Percentiles rank a stretch among this genome's conserved stretches.
Evolutionary conservation across 768 basidiomycete species (phyloP).

Genomic region (Leccinum boreale): DNA sequence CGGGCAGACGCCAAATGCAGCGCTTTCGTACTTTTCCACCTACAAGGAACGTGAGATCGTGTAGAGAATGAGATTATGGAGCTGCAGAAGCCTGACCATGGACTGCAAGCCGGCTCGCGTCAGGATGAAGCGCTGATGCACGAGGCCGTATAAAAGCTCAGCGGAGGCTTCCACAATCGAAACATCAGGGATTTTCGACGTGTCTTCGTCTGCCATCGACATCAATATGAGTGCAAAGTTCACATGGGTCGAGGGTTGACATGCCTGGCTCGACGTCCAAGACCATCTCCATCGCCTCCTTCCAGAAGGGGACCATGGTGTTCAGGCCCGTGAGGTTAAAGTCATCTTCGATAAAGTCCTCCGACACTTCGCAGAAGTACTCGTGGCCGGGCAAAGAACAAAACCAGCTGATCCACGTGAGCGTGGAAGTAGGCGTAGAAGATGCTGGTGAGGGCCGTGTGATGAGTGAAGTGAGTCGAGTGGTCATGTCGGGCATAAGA

Average conservation of each 20-base stretch:
- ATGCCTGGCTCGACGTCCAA: constrained; percentile 97
- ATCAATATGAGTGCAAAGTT: constrained; percentile 11
- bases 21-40: constrained; percentile 95
- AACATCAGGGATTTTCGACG: constrained; percentile 95
- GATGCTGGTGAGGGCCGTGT: constrained; percentile 52
- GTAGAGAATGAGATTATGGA: constrained; percentile 7
- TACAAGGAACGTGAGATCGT: constrained; percentile 32
- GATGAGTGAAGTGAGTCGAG: constrained; percentile 16
- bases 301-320: constrained; percentile 97
- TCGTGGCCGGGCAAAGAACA: constrained; percentile 94
- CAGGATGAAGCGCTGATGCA: constrained; percentile 96
- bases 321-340: constrained; percentile 98
- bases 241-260: constrained; percentile 26
- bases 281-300: constrained; percentile 99
- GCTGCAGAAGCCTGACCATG: constrained; percentile 60
- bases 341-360: constrained; percentile 99
- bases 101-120: constrained; percentile 91
- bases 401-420: constrained; percentile 97
- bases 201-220: constrained; percentile 70
- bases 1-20: constrained; percentile 91
- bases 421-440: constrained; percentile 84
- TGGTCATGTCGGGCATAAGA: constrained; percentile 20
- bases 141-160: constrained; percentile 94
- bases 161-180: constrained; percentile 98
- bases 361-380: constrained; percentile 97